Conservation (phyloP, 805 yeast species). For the Starmerella sp. region DNA sequence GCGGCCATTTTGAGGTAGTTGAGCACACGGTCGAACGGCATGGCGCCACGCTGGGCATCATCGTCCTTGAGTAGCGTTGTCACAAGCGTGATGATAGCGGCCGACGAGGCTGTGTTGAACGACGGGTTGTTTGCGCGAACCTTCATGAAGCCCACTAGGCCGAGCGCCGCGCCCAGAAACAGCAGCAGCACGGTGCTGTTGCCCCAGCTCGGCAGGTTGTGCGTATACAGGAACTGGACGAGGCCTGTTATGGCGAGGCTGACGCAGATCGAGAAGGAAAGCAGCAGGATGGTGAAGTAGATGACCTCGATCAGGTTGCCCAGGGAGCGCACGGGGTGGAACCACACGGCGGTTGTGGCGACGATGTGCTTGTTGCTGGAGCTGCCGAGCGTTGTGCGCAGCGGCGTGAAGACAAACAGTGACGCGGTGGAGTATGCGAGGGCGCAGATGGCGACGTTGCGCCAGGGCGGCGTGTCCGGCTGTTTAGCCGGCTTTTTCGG, state of each 20-base stretch:
- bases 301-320: conserved; percentile 74
- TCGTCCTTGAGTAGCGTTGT: conserved; percentile 68
- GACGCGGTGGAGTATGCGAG: conserved; percentile 68
- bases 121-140: conserved; percentile 55
- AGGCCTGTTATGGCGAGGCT: conserved; percentile 39
- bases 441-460: conserved; percentile 38
- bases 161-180: conserved; percentile 45
- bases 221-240: conserved; percentile 13
- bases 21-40: conserved; percentile 45
- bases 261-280: conserved; percentile 35
- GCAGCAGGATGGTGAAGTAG: conserved; percentile 52
- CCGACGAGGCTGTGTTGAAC: conserved; percentile 70
- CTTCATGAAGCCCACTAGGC: conserved; percentile 57
- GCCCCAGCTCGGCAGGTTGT: conserved; percentile 40
- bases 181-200: conserved; percentile 42
- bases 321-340: conserved; percentile 67
- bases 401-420: conserved; percentile 48
- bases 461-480: conserved; percentile 1
- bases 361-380: conserved; percentile 70
- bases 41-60: conserved; percentile 43
- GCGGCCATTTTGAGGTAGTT: conserved; percentile 48
- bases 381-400: conserved; percentile 42
- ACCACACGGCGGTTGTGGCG: conserved; percentile 74
- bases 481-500: not conserved
- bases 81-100: conserved; percentile 60